Conservation (phyloP, 805 yeast genomes). For the Saturnispora ahearnii region DNA sequence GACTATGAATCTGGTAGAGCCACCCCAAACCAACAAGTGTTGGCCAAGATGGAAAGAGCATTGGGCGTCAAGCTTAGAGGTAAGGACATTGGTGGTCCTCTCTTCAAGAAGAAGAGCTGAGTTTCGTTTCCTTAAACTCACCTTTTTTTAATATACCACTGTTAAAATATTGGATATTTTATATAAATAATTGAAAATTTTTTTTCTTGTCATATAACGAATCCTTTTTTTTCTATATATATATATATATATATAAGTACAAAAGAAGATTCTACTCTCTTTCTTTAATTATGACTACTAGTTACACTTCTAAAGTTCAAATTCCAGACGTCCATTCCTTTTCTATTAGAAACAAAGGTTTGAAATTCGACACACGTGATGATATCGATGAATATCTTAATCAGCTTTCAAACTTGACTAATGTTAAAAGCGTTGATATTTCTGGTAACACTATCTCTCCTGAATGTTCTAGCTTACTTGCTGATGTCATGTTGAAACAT, state of each 20-base stretch:
- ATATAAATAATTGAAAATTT: neutral
- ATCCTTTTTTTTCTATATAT: neutral
- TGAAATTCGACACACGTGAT: constrained; percentile 61
- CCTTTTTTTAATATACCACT: neutral
- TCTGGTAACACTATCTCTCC: constrained; percentile 94
- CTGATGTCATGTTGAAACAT: constrained; percentile 39
- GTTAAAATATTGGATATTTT: neutral
- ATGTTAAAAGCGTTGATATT: constrained; percentile 55
- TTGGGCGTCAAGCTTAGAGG: constrained; percentile 94
- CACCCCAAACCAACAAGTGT: constrained; percentile 88
- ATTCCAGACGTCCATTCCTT: constrained; percentile 41
- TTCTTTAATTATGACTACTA: constrained; percentile 26
- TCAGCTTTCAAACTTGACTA: constrained; percentile 35
- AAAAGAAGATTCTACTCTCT: neutral
- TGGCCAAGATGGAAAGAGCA: constrained; percentile 87
- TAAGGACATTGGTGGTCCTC: constrained; percentile 87
- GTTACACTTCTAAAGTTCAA: constrained; percentile 26
- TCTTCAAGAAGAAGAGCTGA: constrained; percentile 46
- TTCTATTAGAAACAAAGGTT: constrained; percentile 64
- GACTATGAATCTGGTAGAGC: constrained; percentile 98
- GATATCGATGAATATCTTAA: constrained; percentile 67
- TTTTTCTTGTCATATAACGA: neutral
- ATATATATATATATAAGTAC: no score
- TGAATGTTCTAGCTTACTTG: constrained; percentile 70
- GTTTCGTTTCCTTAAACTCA: neutral